These are phyloP conservation scores for Colletotrichum chrysophilum DNA, from an alignment of 2,329 filamentous ascomycete genomes.

Conservation along the genomic window DNA sequence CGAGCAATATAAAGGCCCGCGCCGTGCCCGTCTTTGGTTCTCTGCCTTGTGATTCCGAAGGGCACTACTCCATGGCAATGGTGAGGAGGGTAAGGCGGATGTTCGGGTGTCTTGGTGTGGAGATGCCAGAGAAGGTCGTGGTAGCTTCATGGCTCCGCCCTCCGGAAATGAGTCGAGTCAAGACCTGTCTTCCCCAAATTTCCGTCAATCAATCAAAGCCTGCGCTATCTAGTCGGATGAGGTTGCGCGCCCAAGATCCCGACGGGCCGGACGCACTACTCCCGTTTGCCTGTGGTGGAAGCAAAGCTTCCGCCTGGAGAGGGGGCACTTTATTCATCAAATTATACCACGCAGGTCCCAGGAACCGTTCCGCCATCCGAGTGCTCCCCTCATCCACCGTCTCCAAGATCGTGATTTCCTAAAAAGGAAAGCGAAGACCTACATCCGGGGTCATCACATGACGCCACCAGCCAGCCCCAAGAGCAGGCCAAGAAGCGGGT, in stretches of 20 bases:
- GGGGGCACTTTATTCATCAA: not conserved
- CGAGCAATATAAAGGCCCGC: not conserved
- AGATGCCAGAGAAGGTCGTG: not conserved
- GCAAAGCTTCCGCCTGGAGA: slow-evolving; percentile 9
- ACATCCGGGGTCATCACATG: not conserved
- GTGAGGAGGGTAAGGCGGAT: not conserved
- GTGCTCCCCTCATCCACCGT: not conserved
- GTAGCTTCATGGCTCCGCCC: not conserved
- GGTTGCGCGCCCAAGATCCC: not conserved
- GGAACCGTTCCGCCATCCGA: not conserved
- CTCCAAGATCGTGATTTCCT: not conserved
- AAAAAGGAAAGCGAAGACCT: not conserved
- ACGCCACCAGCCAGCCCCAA: not conserved
- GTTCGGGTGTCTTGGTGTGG: not conserved
- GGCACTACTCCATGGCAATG: too few species aligned
- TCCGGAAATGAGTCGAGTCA: not conserved
- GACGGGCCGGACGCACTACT: slow-evolving; percentile 2
- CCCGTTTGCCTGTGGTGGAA: slow-evolving; percentile 2
- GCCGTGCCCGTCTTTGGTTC: not conserved
- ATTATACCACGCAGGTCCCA: slow-evolving; percentile 18
- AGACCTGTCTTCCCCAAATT: not conserved
- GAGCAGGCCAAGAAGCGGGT: not conserved
- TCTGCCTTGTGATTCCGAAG: not conserved
- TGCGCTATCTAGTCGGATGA: not conserved
- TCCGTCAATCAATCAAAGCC: slow-evolving; percentile 14